Conservation (phyloP, 805 yeast genomes). For the Cyberlindnera amylophila region DNA sequence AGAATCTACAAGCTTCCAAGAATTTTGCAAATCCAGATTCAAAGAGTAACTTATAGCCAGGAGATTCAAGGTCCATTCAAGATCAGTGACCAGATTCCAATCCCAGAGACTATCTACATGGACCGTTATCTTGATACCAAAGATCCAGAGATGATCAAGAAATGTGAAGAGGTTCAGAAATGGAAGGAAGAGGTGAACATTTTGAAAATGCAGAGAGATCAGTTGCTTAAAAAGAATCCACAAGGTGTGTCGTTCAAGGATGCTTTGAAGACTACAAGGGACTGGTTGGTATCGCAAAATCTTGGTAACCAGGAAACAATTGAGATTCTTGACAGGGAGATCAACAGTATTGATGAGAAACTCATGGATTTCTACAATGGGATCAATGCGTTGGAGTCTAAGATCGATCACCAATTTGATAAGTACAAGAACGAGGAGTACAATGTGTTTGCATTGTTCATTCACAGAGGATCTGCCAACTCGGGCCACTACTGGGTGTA, state of each 20-base stretch:
- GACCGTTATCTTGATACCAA: slow-evolving; percentile 82
- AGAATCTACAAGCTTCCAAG: slow-evolving; percentile 49
- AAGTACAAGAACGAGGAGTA: slow-evolving; percentile 65
- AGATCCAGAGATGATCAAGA: slow-evolving; percentile 46
- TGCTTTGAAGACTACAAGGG: slow-evolving; percentile 51
- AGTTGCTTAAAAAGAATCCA: slow-evolving; percentile 43
- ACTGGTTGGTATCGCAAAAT: slow-evolving; percentile 44
- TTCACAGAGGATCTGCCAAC: slow-evolving; percentile 93
- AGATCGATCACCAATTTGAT: slow-evolving; percentile 58
- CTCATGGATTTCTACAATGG: slow-evolving; percentile 38
- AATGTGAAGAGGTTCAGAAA: slow-evolving; percentile 48
- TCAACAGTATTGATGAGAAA: slow-evolving; percentile 44
- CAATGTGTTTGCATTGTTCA: slow-evolving; percentile 84
- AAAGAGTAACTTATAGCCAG: slow-evolving; percentile 87
- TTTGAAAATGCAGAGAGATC: slow-evolving; percentile 41
- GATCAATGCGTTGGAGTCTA: slow-evolving; percentile 41
- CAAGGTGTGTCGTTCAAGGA: slow-evolving; percentile 48
- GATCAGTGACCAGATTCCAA: slow-evolving; percentile 76
- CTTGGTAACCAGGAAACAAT: slow-evolving; percentile 45
- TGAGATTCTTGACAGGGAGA: slow-evolving; percentile 42
- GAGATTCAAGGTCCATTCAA: slow-evolving; percentile 72
- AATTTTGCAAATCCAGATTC: slow-evolving; percentile 86
- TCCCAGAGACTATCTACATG: slow-evolving; percentile 72
- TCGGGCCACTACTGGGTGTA: slow-evolving; percentile 98
- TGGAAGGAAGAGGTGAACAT: slow-evolving; percentile 56